Evolutionary conservation across 2,329 filamentous ascomycete species (phyloP), one percentile per base, ranked within the genome.

Genomic region (Pezicula rhizophila): DNA sequence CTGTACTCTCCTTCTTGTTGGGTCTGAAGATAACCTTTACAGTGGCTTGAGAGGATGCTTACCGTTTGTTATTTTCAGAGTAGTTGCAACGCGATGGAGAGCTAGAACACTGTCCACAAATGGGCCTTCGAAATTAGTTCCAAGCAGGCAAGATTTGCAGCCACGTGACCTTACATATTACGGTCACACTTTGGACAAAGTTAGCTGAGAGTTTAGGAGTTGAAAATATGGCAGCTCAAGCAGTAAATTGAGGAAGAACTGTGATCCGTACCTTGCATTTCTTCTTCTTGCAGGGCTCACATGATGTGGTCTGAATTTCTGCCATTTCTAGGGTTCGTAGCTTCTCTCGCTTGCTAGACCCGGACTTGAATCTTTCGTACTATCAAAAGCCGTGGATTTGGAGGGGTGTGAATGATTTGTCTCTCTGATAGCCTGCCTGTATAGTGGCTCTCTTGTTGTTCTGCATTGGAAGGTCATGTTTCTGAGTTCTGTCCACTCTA

Each of bases 271-370:
- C 64, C 55, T 61, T 64, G 42, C 65, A 62, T 33, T 67, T 67
- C 39, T 60, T 59, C 28, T 64, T 63, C 11, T 64, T 60, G 43
- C 65, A 67, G 28, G 60, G 52, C 23, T 62, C 62, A 7, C 64
- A 67, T 6, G 65, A 66, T 41, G 66, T 66, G 4, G 62, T 61
- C 55, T 31, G 35, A 42, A 41, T 46, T n/a, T 48, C 46, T 33
- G 33, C 25, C 23, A 46, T 46, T n/a, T n/a, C n/a, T n/a, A 26
- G 33, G 11, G 5, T 5, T 23, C 23, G 8, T 31, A 31, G 28
- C 28, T 31, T 31, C 28, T 31, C 28, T 31, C 11, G 28, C 28
- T 11, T 31, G 8, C 8, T 2, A 31, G 28, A 31, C 15, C 8
- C 3, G 8, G 35, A 8, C 35, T 17, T 8, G 35, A 20, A 37